Base-by-base conservation (phyloP, 345 rosid genomes). In the Acer yangbiense region DNA sequence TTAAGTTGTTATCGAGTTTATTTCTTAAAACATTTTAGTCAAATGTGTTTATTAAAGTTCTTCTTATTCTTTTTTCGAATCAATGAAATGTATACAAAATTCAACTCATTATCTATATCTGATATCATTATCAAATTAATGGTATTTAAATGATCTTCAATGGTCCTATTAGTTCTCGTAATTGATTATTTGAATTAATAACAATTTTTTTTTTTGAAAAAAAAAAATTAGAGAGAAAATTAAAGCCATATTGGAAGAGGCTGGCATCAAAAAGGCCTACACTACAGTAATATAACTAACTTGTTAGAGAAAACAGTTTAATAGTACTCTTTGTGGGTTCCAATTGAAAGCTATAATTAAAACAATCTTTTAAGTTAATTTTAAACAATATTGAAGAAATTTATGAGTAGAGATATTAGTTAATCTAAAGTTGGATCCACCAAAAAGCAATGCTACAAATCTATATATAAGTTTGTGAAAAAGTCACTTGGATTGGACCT, bases 391-490 rank as follows among this genome's bases (percentile, higher is more conserved):
- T 32, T 32, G 6, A 46, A 29, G 54, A 65, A 65, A 75, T 29
- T 32, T 32, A 52, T 21, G 65, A 39, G 18, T 21, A 21, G 7
- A 20, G 12, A 3, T 18, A 7, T 20, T 8, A 60, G 29, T 68
- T 44, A 77, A 62, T 27, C 20, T 0, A 77, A 69, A 77, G 68
- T 69, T 77, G 74, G 62, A 25, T 63, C 10, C 66, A 25, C 66
- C 68, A 69, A 76, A 58, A 76, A 58, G 44, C 27, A 29, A 44
- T n/a, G 14, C 12, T 20, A 27, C 9, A 68, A 25, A 66, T 57
- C 20, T 41, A 57, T 23, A 57, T 23, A 41, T 13, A 21, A 17
- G 12, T 55, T 48, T 27, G 69, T 43, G n/a, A 69, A 76, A 60
- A 58, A 76, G 67, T 77, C 29, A 60, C 57, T 61, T 18, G 54